These are phyloP conservation scores for Pouteria campechiana DNA, from an alignment of 179 eudicot genomes.

Conservation along the genomic window DNA sequence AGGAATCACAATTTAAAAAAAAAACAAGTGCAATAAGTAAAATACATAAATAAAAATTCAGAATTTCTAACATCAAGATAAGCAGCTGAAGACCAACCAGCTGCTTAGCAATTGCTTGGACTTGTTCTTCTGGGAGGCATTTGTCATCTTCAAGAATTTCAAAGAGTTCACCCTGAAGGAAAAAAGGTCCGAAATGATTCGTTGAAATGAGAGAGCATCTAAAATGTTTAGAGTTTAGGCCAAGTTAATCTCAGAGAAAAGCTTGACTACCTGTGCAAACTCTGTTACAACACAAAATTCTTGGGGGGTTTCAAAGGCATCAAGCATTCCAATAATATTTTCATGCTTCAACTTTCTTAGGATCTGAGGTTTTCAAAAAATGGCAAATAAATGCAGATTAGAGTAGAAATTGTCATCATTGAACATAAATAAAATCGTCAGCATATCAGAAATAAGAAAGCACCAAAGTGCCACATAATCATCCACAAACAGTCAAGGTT, in stretches of 20 bases:
- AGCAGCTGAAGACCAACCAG: slow-evolving; percentile 39
- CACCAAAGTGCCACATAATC: no score
- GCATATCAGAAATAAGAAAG: no score
- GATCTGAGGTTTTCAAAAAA: no score
- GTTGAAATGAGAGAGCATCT: no score
- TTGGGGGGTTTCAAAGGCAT: slow-evolving; percentile 88
- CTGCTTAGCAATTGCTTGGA: slow-evolving; percentile 96
- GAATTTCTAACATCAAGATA: neutral
- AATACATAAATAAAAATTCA: no score
- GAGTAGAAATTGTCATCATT: neutral
- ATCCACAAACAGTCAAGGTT: no score
- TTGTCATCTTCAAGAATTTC: slow-evolving; percentile 98
- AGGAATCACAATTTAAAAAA: no score
- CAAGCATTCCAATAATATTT: slow-evolving; percentile 93
- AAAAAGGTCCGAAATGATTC: slow-evolving; percentile 1
- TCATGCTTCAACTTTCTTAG: slow-evolving; percentile 92
- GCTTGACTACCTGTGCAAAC: slow-evolving; percentile 70
- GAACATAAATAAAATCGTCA: neutral
- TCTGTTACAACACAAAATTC: slow-evolving; percentile 98
- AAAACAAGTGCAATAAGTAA: no score
- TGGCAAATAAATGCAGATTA: no score
- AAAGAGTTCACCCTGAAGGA: slow-evolving; percentile 81
- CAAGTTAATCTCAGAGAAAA: neutral
- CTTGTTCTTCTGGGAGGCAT: slow-evolving; percentile 94
- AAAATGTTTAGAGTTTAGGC: no score